Percentiles rank a stretch among this genome's conserved stretches.
Evolutionary conservation across 2,329 filamentous ascomycete genomes (phyloP).

Genomic region (Endoconidiophora laricicola): DNA sequence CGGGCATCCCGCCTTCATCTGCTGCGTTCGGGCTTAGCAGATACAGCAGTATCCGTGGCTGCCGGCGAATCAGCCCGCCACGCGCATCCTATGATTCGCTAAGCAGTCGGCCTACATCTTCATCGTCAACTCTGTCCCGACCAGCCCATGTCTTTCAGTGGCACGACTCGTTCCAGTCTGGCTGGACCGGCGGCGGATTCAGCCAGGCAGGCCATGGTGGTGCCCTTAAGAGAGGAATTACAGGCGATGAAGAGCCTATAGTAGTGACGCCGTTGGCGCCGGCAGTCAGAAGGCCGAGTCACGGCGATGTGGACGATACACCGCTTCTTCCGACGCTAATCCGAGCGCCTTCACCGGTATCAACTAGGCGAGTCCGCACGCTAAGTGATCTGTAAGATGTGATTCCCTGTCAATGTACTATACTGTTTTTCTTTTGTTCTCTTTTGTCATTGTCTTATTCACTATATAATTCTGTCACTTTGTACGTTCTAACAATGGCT

Average conservation of each 20-base stretch:
- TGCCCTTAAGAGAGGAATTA: neutral
- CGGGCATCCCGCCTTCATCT: too few species aligned
- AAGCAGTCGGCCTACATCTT: neutral
- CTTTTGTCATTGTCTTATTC: neutral
- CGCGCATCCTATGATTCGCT: neutral
- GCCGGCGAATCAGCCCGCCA: neutral
- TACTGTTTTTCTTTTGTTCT: neutral
- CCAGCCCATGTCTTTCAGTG: neutral
- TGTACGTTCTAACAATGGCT: neutral
- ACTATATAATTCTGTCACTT: neutral
- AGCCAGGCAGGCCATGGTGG: neutral
- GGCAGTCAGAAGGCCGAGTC: neutral
- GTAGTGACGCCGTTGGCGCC: constrained; percentile 4
- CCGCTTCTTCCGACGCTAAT: neutral
- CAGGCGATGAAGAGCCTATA: constrained; percentile 2
- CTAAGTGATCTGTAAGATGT: neutral
- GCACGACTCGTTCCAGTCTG: neutral
- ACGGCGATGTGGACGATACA: constrained; percentile 1
- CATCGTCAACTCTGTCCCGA: neutral
- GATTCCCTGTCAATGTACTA: neutral
- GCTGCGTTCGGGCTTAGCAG: too few species aligned
- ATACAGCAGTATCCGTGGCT: too few species aligned
- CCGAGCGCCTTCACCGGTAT: too few species aligned
- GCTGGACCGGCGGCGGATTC: neutral
- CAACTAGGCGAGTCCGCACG: too few species aligned